Base-by-base conservation (phyloP, 495 filamentous ascomycete genomes). In the Penicillium psychrofluorescens region DNA sequence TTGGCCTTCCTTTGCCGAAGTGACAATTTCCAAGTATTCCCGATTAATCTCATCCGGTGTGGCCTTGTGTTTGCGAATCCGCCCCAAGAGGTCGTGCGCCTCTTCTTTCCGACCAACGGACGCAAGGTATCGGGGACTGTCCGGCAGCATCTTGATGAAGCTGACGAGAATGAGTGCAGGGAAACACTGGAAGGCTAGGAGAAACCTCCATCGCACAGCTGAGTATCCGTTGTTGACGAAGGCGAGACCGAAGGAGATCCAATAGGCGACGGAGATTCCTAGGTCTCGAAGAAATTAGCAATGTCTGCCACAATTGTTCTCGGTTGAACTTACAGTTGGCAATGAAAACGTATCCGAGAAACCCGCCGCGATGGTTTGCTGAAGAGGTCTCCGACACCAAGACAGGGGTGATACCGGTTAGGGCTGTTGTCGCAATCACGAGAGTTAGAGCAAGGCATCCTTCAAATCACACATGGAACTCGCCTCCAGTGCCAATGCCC, bases 191-290 rank as follows among this genome's bases (percentile, higher is more conserved):
- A 78, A 74, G 1, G 74, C 76, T 4, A 81, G 66, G 8, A 75
- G 55, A 31, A 80, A 77, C 4, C 77, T 63, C 76, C 76, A 77
- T 53, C 75, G 54, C 35, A 81, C 56, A 32, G 70, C 63, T 11
- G 68, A 67, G 43, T 74, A 67, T 16, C 70, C 73, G 41, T 71
- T 54, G 40, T 77, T 53, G 48, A 78, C 58, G 43, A 72, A 76
- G 10, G 75, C 65, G 35, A 80, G 61, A 34, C 76, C 75, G 47
- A 79, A 82, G 13, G 74, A 74, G 45, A 81, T 63, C 79, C 78
- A 83, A 58, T 83, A 82, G 7, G 79, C 78, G 28, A 83, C 58
- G 4, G 72, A 70, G 29, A 84, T 78, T 40, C 79, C 78, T 9
- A 80, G 62, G 49, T 78, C 71, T 76, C 15, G 31, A 15, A 37